A percentile compares a stretch with the other conserved stretches of the same genome.
phyloP scores from a whole-genome alignment of 257 asterid genomes.

The Osmanthus fragrans region DNA sequence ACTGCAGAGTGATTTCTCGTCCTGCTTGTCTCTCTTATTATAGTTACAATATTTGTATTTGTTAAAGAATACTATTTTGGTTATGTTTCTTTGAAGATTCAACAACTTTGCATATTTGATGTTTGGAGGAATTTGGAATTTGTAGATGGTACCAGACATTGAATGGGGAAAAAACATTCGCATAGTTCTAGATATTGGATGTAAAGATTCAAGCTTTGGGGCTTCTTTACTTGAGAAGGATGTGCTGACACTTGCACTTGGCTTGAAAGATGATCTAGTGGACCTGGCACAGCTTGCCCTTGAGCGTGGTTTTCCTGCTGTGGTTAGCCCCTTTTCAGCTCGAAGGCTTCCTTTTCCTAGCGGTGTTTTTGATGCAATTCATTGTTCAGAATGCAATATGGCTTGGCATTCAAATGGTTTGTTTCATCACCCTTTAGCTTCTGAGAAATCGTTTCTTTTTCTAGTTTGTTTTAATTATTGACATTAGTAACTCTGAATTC shows the following conservation, averaged over 20 bases:
- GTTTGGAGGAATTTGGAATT: constrained; percentile 33
- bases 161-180: constrained; percentile 97
- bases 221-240: constrained; percentile 73
- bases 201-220: constrained; percentile 81
- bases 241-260: constrained; percentile 74
- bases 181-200: constrained; percentile 78
- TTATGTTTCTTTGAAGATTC: constrained; percentile 11
- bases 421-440: constrained; percentile 30
- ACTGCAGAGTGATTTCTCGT: not conserved
- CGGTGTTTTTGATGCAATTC: constrained; percentile 87
- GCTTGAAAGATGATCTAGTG: constrained; percentile 82
- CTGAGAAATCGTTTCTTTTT: constrained; percentile 16
- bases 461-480: not conserved
- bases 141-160: constrained; percentile 96
- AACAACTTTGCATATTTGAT: constrained; percentile 20
- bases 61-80: constrained; percentile 9
- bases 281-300: constrained; percentile 88
- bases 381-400: constrained; percentile 75
- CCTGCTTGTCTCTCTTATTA: not conserved
- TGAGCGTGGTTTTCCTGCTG: constrained; percentile 92
- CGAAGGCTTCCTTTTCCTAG: constrained; percentile 91
- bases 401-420: constrained; percentile 88
- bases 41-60: constrained; percentile 9
- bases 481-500: constrained; percentile 1
- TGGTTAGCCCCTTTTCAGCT: constrained; percentile 70